A percentile compares a stretch with the other conserved stretches of the same genome.
Evolutionary conservation across 306 rosid genomes (phyloP).

Genomic region (Lathyrus oleraceus): DNA sequence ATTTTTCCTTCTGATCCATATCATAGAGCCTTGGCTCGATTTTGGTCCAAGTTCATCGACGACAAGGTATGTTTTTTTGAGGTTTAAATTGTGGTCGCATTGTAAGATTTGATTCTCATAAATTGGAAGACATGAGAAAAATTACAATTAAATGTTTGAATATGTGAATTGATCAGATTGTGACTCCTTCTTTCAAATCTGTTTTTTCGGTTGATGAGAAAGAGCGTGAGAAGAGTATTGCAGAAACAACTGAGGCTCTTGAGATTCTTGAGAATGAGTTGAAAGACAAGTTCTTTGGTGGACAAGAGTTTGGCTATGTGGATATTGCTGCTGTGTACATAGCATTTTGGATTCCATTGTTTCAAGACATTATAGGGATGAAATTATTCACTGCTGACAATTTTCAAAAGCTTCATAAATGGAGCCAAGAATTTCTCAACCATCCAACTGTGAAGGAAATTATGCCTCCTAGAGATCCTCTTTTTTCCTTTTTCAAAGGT

Average conservation of each 20-base stretch:
- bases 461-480: constrained; percentile 42
- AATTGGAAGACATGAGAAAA: too few species aligned
- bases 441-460: constrained; percentile 36
- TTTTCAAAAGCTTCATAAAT: constrained; percentile 42
- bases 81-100: neutral
- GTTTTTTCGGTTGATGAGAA: constrained; percentile 15
- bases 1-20: constrained; percentile 49
- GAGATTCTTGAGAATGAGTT: too few species aligned
- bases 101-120: neutral
- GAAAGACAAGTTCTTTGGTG: constrained; percentile 21
- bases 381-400: constrained; percentile 38
- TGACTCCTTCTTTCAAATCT: constrained; percentile 21
- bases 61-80: constrained; percentile 47
- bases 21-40: constrained; percentile 51
- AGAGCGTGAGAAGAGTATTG: constrained; percentile 40
- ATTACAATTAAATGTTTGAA: neutral
- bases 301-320: constrained; percentile 45
- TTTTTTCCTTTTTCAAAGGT: neutral
- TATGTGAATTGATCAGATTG: constrained; percentile 4
- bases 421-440: constrained; percentile 42
- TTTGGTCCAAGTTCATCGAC: constrained; percentile 60
- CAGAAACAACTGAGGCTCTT: constrained; percentile 34
- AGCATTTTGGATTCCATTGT: constrained; percentile 39
- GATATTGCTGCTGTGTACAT: constrained; percentile 47
- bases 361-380: constrained; percentile 44